These are phyloP conservation scores for Collybia sordida DNA, from an alignment of 768 basidiomycete species.

Conservation along the genomic window DNA sequence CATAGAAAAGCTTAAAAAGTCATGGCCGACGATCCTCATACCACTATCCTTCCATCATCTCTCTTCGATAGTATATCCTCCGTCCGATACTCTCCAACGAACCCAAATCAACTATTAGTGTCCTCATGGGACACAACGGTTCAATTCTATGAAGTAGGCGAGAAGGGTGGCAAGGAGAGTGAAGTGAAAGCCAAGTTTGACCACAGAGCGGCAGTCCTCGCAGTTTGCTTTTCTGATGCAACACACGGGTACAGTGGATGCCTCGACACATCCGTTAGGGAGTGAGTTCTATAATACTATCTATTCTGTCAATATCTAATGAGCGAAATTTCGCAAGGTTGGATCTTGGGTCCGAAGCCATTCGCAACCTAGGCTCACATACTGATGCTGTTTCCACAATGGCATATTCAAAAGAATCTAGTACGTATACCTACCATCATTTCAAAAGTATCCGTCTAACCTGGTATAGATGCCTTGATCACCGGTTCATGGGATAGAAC, in stretches of 20 bases:
- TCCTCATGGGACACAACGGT: conserved; percentile 86
- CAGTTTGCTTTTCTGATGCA: conserved; percentile 71
- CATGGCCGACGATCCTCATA: no score
- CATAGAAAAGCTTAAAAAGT: no score
- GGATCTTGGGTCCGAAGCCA: conserved; percentile 72
- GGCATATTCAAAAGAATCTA: conserved; percentile 62
- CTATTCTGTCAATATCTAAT: not conserved
- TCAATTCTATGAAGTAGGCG: conserved; percentile 56
- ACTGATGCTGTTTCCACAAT: conserved; percentile 78
- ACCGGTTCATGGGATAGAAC: conserved; percentile 94
- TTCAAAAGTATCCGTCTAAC: not conserved
- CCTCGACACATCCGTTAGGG: conserved; percentile 77
- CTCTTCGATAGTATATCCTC: conserved; percentile 87
- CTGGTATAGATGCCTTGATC: conserved; percentile 60
- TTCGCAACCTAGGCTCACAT: conserved; percentile 77
- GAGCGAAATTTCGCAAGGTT: conserved; percentile 46
- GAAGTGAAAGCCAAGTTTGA: conserved; percentile 81
- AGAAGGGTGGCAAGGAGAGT: conserved; percentile 55
- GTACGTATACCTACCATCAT: conserved; percentile 37
- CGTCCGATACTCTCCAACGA: conserved; percentile 76
- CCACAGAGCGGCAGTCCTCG: conserved; percentile 87
- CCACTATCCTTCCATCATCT: conserved; percentile 47
- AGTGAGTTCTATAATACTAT: conserved; percentile 49
- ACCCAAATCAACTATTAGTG: conserved; percentile 78
- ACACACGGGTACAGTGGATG: conserved; percentile 82